Percentiles rank a stretch among this genome's conserved stretches.
phyloP scores from a whole-genome alignment of 169 alveolate genomes.

The Fabrea salina region DNA sequence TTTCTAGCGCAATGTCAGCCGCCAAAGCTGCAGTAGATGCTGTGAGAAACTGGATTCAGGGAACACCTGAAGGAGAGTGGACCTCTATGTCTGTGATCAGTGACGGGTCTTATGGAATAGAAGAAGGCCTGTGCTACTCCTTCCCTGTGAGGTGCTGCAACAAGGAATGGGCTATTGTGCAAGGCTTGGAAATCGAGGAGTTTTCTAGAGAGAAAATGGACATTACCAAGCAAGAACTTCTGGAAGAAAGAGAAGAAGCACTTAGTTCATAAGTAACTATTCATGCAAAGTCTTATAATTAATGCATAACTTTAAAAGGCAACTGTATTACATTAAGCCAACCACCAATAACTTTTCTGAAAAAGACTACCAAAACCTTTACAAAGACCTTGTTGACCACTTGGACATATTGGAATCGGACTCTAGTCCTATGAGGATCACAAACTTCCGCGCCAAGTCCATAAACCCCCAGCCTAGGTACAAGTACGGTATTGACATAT shows the following conservation, averaged over 20 bases:
- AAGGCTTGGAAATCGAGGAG: slow-evolving; percentile 47
- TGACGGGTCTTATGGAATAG: slow-evolving; percentile 67
- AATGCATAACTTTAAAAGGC: no score
- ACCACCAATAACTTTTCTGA: no score
- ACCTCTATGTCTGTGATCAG: slow-evolving; percentile 74
- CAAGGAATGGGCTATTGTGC: slow-evolving; percentile 66
- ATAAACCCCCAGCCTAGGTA: no score
- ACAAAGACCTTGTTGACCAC: no score
- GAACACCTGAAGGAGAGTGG: slow-evolving; percentile 71
- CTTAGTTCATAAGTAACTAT: neutral
- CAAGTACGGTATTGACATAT: no score
- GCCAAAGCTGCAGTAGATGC: slow-evolving; percentile 84
- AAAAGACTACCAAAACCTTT: no score
- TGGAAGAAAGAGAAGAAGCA: slow-evolving; percentile 43
- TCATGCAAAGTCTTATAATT: no score
- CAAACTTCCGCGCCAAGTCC: no score
- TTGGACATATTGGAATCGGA: no score
- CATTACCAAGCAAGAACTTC: slow-evolving; percentile 34
- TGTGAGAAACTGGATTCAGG: slow-evolving; percentile 80
- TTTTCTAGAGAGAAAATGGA: slow-evolving; percentile 53
- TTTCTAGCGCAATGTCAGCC: slow-evolving; percentile 80
- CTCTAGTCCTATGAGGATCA: no score
- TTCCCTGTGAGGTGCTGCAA: slow-evolving; percentile 73
- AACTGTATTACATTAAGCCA: no score
- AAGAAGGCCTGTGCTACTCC: slow-evolving; percentile 64